Base-by-base conservation (phyloP, 192 early-diverging fungal species). In the Mortierella claussenii region DNA sequence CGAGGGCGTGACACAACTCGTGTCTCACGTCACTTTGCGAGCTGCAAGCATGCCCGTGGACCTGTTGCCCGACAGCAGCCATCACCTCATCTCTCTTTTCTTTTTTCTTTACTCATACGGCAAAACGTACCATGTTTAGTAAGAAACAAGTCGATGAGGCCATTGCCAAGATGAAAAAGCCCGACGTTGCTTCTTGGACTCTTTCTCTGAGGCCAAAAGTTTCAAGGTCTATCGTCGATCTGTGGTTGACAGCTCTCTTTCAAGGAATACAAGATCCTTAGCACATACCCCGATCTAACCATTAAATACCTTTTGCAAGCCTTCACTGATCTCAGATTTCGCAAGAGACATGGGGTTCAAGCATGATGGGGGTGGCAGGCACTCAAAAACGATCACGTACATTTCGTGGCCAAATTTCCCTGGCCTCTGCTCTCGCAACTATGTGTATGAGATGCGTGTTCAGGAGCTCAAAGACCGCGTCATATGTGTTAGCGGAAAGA, bases 201-300 rank as follows among this genome's bases (percentile, higher is more conserved):
- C 67, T 65, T 15, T 79, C 54, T 63, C 76, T 9, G 65, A 83
- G 30, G 66, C 44, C 1, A 17, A 53, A 11, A 54, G 69, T 33
- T 83, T 83, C 44, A 78, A 73, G 40, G 75, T 83, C 20, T 80
- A 74, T 34, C 79, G 79, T 18, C 66, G 69, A 33, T 52, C 73
- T 5, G 68, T 71, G 2, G 34, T 51, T 20, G 64, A 74, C 28
- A 83, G 76, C 20, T 23, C 79, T n/a, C 69, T 83, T n/a, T n/a
- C 13, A 82, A 80, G 40, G 82, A 84, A 42, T 86, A 83, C 74
- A 73, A 79, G 36, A 67, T 81, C 44, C 55, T 84, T 18, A 82
- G 82, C 21, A 64, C 47, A 21, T 84, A 67, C 49, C 64, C 53
- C 2, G 78, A 81, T 53, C 47, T 86, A 26, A 58, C 64, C n/a